Conservation (phyloP, 345 rosid species). For the Populus ilicifolia region DNA sequence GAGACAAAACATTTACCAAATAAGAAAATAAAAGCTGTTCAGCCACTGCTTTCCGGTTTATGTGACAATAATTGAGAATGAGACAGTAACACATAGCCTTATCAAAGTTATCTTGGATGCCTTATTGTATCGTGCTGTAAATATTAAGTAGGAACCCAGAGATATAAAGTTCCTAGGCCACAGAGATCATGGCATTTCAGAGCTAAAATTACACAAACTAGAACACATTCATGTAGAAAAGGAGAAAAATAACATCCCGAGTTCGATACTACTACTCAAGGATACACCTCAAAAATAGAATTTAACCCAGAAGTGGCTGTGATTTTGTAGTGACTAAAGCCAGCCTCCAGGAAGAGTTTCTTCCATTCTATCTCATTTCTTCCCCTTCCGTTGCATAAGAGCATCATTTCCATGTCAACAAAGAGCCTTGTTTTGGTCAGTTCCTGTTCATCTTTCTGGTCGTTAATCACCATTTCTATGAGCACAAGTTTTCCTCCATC, state of each 20-base stretch:
- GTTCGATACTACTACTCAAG: neutral
- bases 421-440: slow-evolving; percentile 16
- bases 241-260: neutral
- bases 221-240: neutral
- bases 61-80: neutral
- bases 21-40: neutral
- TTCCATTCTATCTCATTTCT: slow-evolving; percentile 20
- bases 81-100: neutral
- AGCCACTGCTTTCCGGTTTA: neutral
- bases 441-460: slow-evolving; percentile 21
- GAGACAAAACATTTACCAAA: neutral
- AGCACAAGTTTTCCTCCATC: slow-evolving; percentile 31
- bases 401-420: slow-evolving; percentile 23
- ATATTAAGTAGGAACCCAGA: neutral
- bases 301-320: slow-evolving; percentile 12
- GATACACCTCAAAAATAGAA: slow-evolving; percentile 20
- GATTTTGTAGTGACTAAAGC: slow-evolving; percentile 15
- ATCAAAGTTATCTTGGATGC: neutral
- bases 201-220: neutral
- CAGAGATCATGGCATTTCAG: neutral
- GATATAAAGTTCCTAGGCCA: neutral
- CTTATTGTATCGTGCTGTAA: neutral
- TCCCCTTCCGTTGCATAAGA: slow-evolving; percentile 7
- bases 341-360: slow-evolving; percentile 20
- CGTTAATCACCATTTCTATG: slow-evolving; percentile 30